These are phyloP conservation scores for Kwoniella mangroviensis DNA, from an alignment of 768 basidiomycete genomes.

Conservation along the genomic window DNA sequence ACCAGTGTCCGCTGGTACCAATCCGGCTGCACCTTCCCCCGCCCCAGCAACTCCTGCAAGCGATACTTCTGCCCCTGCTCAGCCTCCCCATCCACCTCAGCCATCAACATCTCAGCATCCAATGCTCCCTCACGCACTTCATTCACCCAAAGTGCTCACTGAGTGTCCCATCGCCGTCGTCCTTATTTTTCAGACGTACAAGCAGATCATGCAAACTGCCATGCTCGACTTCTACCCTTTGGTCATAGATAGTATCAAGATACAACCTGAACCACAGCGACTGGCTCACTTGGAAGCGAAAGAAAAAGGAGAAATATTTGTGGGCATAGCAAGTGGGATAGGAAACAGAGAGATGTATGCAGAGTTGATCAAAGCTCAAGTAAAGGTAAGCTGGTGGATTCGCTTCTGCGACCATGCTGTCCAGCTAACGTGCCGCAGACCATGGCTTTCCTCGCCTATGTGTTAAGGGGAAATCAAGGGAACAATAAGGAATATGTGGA, in stretches of 20 bases:
- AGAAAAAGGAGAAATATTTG: constrained; percentile 79
- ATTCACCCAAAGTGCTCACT: constrained; percentile 89
- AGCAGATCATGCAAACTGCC: constrained; percentile 67
- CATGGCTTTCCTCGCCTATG: constrained; percentile 88
- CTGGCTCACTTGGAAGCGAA: constrained; percentile 76
- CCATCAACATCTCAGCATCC: constrained; percentile 56
- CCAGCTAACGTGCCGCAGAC: constrained; percentile 63
- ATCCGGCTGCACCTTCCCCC: constrained; percentile 20
- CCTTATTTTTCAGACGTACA: constrained; percentile 82
- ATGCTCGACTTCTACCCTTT: constrained; percentile 73
- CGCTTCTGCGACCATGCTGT: neutral
- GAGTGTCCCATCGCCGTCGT: constrained; percentile 93
- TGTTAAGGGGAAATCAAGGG: constrained; percentile 69
- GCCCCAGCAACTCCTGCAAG: constrained; percentile 25
- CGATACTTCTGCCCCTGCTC: constrained; percentile 23
- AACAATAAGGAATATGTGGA: constrained; percentile 78
- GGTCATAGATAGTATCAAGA: constrained; percentile 76
- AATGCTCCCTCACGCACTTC: constrained; percentile 67
- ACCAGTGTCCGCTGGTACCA: neutral
- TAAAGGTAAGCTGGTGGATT: constrained; percentile 68
- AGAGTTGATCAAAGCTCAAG: constrained; percentile 85
- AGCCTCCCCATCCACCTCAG: constrained; percentile 30
- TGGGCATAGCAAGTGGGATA: constrained; percentile 77
- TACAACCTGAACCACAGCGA: constrained; percentile 81
- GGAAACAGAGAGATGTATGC: constrained; percentile 73